These are phyloP conservation scores for Boechera stricta DNA, from an alignment of 345 rosid genomes.

Conservation along the genomic window DNA sequence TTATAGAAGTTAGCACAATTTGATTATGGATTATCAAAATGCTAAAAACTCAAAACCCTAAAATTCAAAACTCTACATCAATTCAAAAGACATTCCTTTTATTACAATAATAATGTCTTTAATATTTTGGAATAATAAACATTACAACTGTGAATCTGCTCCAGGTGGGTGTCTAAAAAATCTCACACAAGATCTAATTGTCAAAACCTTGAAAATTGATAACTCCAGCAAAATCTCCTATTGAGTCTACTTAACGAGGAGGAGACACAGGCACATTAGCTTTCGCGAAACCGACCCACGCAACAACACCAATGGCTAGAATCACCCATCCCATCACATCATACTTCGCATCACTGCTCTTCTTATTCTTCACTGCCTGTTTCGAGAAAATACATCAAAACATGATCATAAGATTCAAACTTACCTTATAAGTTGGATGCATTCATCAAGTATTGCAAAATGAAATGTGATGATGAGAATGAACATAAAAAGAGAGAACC, in stretches of 20 bases:
- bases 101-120: no score
- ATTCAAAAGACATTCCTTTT: no score
- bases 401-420: slow-evolving; percentile 5
- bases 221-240: slow-evolving; percentile 3
- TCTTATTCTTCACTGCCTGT: slow-evolving; percentile 63
- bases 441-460: neutral
- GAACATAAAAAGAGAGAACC: slow-evolving; percentile 19
- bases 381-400: neutral
- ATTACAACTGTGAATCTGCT: neutral
- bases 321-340: slow-evolving; percentile 86
- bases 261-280: slow-evolving; percentile 57
- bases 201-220: neutral
- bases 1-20: neutral
- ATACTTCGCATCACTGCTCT: slow-evolving; percentile 68
- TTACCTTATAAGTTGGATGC: neutral
- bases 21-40: neutral
- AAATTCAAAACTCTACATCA: neutral
- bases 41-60: neutral
- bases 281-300: slow-evolving; percentile 84
- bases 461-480: slow-evolving; percentile 5
- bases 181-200: neutral
- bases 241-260: slow-evolving; percentile 32
- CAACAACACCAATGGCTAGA: slow-evolving; percentile 81
- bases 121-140: neutral
- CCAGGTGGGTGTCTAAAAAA: neutral